Evolutionary conservation across 2,329 filamentous ascomycete species (phyloP).

Genomic region (Scopulariopsis brevicaulis): DNA sequence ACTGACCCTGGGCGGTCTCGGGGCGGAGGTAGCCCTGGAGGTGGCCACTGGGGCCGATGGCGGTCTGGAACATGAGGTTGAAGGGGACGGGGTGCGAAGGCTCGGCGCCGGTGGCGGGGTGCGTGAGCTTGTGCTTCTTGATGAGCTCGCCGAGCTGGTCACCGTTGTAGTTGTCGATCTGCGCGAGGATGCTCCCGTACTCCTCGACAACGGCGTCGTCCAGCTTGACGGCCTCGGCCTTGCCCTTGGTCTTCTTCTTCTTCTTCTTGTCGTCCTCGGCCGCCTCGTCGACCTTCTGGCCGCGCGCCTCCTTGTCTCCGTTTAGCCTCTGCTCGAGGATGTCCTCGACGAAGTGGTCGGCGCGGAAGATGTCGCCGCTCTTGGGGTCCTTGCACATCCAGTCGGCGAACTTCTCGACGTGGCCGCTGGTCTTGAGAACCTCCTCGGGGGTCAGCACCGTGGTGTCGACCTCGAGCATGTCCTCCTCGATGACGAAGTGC

Average conservation of each 20-base stretch:
- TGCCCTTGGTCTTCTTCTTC: constrained; percentile 79
- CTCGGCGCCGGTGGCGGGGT: constrained; percentile 67
- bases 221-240: constrained; percentile 68
- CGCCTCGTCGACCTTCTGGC: constrained; percentile 67
- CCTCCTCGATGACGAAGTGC: constrained; percentile 86
- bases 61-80: constrained; percentile 98
- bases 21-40: constrained; percentile 77
- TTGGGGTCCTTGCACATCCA: constrained; percentile 99
- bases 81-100: constrained; percentile 77
- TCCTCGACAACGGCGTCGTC: constrained; percentile 78
- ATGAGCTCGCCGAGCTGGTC: constrained; percentile 80
- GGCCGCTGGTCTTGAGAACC: constrained; percentile 88
- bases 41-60: constrained; percentile 87
- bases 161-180: constrained; percentile 91
- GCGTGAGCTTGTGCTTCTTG: constrained; percentile 79
- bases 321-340: constrained; percentile 79
- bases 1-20: constrained; percentile 96
- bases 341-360: constrained; percentile 94
- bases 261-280: constrained; percentile 62
- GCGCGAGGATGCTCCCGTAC: constrained; percentile 84
- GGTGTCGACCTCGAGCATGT: constrained; percentile 93
- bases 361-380: constrained; percentile 90
- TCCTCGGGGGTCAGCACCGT: constrained; percentile 88
- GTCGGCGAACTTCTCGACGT: constrained; percentile 96
- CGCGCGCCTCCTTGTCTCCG: constrained; percentile 86